Percentiles rank a stretch among this genome's conserved stretches.
Evolutionary conservation across 1,284 basidiomycete genomes (phyloP).

Genomic region (Crocinoboletus sp.): DNA sequence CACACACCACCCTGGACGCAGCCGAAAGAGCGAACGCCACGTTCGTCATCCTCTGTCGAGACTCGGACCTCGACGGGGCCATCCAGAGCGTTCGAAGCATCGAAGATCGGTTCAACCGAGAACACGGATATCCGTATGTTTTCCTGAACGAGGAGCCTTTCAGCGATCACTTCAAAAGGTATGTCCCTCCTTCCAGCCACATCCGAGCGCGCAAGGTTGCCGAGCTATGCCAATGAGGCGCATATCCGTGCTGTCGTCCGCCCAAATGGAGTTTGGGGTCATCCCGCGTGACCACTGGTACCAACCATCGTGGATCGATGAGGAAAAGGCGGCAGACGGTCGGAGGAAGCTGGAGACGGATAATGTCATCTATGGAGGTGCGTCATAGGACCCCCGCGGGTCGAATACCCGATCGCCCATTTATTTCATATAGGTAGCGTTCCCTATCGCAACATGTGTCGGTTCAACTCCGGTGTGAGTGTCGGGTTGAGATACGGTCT

Average conservation of each 20-base stretch:
- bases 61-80: conserved; percentile 48
- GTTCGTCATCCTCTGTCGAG: conserved; percentile 31
- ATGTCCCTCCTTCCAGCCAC: conserved; percentile 15
- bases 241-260: conserved; percentile 50
- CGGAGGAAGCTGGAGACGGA: conserved; percentile 58
- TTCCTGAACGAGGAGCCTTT: conserved; percentile 72
- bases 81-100: conserved; percentile 49
- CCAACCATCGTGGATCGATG: conserved; percentile 79
- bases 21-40: conserved; percentile 26
- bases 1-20: not conserved
- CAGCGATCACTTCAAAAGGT: conserved; percentile 62
- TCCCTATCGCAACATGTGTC: conserved; percentile 71
- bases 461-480: conserved; percentile 80
- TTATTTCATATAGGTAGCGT: conserved; percentile 40
- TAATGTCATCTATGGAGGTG: conserved; percentile 68
- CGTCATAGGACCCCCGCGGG: conserved; percentile 2
- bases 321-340: conserved; percentile 55
- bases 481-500: not conserved
- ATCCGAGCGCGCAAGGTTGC: conserved; percentile 4
- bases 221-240: conserved; percentile 37
- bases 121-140: conserved; percentile 65
- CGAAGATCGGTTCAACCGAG: conserved; percentile 61
- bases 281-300: conserved; percentile 74
- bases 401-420: not conserved
- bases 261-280: conserved; percentile 62